phyloP scores from a whole-genome alignment of 2,329 filamentous ascomycete genomes.

The Pestalotiopsis sp. region DNA sequence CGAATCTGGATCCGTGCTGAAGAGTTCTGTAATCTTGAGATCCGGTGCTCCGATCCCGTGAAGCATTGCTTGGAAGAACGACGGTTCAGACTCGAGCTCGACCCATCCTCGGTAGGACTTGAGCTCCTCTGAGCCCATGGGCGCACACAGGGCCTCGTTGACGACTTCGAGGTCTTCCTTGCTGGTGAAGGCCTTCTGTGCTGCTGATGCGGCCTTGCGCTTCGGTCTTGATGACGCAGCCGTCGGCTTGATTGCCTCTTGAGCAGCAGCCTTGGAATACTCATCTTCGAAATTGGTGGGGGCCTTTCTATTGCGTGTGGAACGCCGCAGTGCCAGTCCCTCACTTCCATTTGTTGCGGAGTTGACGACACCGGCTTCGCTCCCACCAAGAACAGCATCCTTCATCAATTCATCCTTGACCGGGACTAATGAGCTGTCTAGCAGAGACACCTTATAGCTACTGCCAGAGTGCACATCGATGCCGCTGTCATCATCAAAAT shows the following conservation, averaged over 20 bases:
- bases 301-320: constrained; percentile 5
- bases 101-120: constrained; percentile 73
- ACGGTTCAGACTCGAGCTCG: constrained; percentile 89
- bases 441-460: not conserved
- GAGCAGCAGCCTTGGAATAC: constrained; percentile 6
- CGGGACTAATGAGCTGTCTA: not conserved
- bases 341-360: not conserved
- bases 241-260: not conserved
- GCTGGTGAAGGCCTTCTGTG: constrained; percentile 31
- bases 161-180: constrained; percentile 41
- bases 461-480: not conserved
- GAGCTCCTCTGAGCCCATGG: constrained; percentile 54
- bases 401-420: not conserved
- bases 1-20: constrained; percentile 69
- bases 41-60: constrained; percentile 75
- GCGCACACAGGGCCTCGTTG: constrained; percentile 46
- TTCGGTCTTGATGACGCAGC: constrained; percentile 38
- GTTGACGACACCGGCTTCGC: not conserved
- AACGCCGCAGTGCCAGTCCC: constrained; percentile 10
- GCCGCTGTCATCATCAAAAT: not conserved
- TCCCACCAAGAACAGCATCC: not conserved
- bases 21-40: constrained; percentile 76
- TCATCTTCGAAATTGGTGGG: constrained; percentile 13
- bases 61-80: constrained; percentile 85
- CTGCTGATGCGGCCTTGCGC: constrained; percentile 43